Evolutionary conservation across 306 rosid species (phyloP), one percentile per base, ranked within the genome.

Genomic region (Datisca glomerata): DNA sequence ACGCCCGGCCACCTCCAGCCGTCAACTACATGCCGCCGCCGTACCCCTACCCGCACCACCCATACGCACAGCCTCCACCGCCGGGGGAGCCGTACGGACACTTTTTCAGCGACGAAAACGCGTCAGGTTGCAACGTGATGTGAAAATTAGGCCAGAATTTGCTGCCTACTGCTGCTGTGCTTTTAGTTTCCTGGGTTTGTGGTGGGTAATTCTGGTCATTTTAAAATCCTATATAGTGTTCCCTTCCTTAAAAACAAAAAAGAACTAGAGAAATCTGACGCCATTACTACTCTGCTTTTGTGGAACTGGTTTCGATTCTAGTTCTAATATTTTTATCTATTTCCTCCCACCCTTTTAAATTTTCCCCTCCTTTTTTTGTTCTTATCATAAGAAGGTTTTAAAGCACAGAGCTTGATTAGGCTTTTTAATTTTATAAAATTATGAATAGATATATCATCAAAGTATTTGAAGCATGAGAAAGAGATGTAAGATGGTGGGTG

Each of bases 111-210:
- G 93, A 85, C 40, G 96, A 86, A 43, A 78, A 78, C 59, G 57
- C 96, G 13, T 60, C 86, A 29, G 65, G 83, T 34, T 86, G 96
- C 66, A 62, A 24, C 51, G 41, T 86, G 18, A 86, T 86, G 96
- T 86, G 78, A 85, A 29, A 22, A n/a, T n/a, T n/a, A n/a, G n/a
- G n/a, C n/a, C n/a, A n/a, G n/a, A n/a, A n/a, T n/a, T n/a, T n/a
- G n/a, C n/a, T n/a, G n/a, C n/a, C 6, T 21, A 21, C 49, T 24
- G 51, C 39, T 22, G 51, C 3, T 14, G 41, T 34, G 4, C 17
- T 34, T n/a, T 4, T 12, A 13, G 28, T 7, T 24, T 22, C 18
- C 23, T 24, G 13, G 24, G 28, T n/a, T n/a, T n/a, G n/a, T 31
- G 38, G 55, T 33, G 16, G n/a, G n/a, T n/a, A n/a, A n/a, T n/a